phyloP scores from a whole-genome alignment of 23 red algal species.

The Gracilaria gracilis region DNA sequence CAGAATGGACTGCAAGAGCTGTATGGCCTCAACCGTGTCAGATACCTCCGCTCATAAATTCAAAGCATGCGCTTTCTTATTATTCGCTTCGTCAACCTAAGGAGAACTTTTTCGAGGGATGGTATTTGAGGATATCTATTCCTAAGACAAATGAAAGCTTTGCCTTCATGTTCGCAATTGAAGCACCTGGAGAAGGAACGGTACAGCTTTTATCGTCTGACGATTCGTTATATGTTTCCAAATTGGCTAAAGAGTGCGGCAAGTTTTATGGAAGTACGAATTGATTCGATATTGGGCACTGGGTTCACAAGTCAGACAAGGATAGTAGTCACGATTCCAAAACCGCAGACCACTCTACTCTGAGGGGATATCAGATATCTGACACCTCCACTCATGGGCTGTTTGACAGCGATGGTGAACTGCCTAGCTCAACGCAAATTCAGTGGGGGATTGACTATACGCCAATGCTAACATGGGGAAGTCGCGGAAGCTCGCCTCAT shows the following conservation, averaged over 20 bases:
- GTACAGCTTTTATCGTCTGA: slow-evolving; percentile 43
- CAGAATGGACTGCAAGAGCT: background rate
- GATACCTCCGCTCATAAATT: slow-evolving; percentile 24
- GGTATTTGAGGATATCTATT: slow-evolving; percentile 64
- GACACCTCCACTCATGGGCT: slow-evolving; percentile 10
- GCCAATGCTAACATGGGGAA: slow-evolving; percentile 51
- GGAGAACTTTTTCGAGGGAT: slow-evolving; percentile 59
- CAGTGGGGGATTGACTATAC: slow-evolving; percentile 61
- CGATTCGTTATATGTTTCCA: slow-evolving; percentile 38
- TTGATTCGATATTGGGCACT: slow-evolving; percentile 44
- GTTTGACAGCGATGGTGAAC: slow-evolving; percentile 19
- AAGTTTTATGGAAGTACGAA: slow-evolving; percentile 13
- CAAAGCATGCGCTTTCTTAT: slow-evolving; percentile 4
- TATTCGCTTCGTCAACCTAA: background rate
- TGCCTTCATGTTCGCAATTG: slow-evolving; percentile 72
- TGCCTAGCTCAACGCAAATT: background rate
- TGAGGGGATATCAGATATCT: slow-evolving; percentile 59
- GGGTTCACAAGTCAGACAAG: slow-evolving; percentile 9
- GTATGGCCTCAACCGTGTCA: background rate
- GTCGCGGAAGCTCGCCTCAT: slow-evolving; percentile 12
- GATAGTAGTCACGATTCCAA: background rate
- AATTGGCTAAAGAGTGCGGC: background rate
- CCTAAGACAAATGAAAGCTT: slow-evolving; percentile 5
- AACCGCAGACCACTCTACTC: background rate
- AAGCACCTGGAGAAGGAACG: slow-evolving; percentile 35